phyloP scores from a whole-genome alignment of 2,329 filamentous ascomycete genomes.

The Beauveria caledonica region DNA sequence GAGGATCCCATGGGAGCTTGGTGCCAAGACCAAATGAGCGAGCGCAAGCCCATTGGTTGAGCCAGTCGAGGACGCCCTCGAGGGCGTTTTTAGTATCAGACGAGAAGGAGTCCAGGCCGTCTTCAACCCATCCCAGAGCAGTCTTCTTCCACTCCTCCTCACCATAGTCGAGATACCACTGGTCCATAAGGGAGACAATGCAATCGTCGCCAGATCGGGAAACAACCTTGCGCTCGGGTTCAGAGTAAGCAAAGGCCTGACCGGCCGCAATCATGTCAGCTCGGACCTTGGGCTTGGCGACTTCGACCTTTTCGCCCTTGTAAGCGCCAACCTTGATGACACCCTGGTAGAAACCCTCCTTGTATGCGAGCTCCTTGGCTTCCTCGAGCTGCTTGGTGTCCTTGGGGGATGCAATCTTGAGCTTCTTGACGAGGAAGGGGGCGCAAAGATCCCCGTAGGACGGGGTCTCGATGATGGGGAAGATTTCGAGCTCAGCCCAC shows the following conservation, averaged over 20 bases:
- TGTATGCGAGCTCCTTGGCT: conserved; percentile 94
- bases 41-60: conserved; percentile 92
- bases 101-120: conserved; percentile 73
- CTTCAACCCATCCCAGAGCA: conserved; percentile 64
- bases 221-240: conserved; percentile 84
- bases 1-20: conserved; percentile 86
- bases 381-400: conserved; percentile 81
- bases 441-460: conserved; percentile 80
- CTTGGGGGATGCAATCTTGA: conserved; percentile 96
- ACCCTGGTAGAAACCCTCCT: conserved; percentile 95
- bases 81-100: conserved; percentile 71
- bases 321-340: conserved; percentile 82
- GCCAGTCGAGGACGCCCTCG: conserved; percentile 79
- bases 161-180: conserved; percentile 98
- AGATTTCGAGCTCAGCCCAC: conserved; percentile 85
- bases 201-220: conserved; percentile 88
- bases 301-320: conserved; percentile 77
- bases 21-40: conserved; percentile 88
- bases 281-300: conserved; percentile 78
- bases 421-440: conserved; percentile 73
- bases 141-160: conserved; percentile 77
- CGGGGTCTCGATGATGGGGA: conserved; percentile 84
- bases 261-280: conserved; percentile 67
- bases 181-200: conserved; percentile 85
- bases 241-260: conserved; percentile 83